Evolutionary conservation across 768 basidiomycete genomes (phyloP).

Genomic region (Sporobolomyces pararoseus): DNA sequence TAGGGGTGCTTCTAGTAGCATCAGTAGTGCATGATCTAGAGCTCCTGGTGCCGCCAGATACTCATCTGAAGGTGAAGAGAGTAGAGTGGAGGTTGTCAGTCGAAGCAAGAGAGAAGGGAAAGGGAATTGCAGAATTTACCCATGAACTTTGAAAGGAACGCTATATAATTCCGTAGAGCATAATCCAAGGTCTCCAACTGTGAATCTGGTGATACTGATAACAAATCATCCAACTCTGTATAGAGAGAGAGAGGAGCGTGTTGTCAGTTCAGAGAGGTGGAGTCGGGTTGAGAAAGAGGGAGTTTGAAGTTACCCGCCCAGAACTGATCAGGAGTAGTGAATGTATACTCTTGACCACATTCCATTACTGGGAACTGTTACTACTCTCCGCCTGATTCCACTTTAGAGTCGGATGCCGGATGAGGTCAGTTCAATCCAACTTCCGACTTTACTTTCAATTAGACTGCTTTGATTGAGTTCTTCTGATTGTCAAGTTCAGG

Average conservation of each 20-base stretch:
- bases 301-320: slow-evolving; percentile 50
- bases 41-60: slow-evolving; percentile 80
- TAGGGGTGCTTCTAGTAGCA: slow-evolving; percentile 76
- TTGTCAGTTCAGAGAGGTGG: not conserved
- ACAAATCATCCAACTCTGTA: slow-evolving; percentile 79
- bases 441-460: too few species aligned
- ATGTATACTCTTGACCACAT: slow-evolving; percentile 65
- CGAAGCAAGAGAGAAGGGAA: not conserved
- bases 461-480: too few species aligned
- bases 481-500: too few species aligned
- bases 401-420: too few species aligned
- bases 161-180: slow-evolving; percentile 49
- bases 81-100: not conserved
- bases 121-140: slow-evolving; percentile 10
- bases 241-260: not conserved
- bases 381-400: too few species aligned
- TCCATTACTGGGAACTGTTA: not conserved
- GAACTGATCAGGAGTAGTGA: slow-evolving; percentile 79
- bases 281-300: not conserved
- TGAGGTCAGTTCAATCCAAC: too few species aligned
- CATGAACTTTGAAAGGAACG: slow-evolving; percentile 32
- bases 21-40: slow-evolving; percentile 72
- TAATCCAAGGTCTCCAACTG: slow-evolving; percentile 74
- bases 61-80: slow-evolving; percentile 57
- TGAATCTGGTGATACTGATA: slow-evolving; percentile 62